Evolutionary conservation across 2,329 filamentous ascomycete species (phyloP).

Genomic region (Hypoxylon sp.): DNA sequence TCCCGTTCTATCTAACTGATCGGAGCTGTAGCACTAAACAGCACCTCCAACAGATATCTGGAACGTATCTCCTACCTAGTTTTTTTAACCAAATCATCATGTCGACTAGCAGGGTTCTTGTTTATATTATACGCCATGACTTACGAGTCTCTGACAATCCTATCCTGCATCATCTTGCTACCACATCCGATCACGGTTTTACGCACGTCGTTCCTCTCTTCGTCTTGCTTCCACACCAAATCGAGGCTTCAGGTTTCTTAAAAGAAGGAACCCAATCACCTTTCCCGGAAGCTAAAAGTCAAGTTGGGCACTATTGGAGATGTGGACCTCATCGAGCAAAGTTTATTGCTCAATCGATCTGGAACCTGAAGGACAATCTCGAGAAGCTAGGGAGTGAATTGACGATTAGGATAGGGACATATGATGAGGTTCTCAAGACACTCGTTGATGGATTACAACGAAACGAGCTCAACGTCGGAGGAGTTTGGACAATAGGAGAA

Average conservation of each 20-base stretch:
- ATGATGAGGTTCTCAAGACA: slow-evolving; percentile 71
- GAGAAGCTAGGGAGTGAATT: slow-evolving; percentile 73
- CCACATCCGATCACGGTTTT: slow-evolving; percentile 65
- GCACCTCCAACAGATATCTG: slow-evolving; percentile 16
- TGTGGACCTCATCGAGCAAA: slow-evolving; percentile 80
- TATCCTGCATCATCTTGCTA: slow-evolving; percentile 73
- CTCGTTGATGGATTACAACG: slow-evolving; percentile 67
- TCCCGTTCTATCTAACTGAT: slow-evolving; percentile 11
- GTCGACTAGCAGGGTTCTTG: slow-evolving; percentile 66
- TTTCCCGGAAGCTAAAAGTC: slow-evolving; percentile 77
- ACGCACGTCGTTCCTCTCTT: slow-evolving; percentile 82
- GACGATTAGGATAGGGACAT: slow-evolving; percentile 73
- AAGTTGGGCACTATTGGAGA: slow-evolving; percentile 78
- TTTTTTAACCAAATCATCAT: slow-evolving; percentile 45
- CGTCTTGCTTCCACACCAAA: slow-evolving; percentile 77
- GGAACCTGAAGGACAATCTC: slow-evolving; percentile 77
- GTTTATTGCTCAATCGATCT: slow-evolving; percentile 80
- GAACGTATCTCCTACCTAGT: slow-evolving; percentile 10
- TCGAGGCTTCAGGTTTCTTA: slow-evolving; percentile 84
- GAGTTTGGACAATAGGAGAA: slow-evolving; percentile 82
- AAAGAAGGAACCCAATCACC: slow-evolving; percentile 68
- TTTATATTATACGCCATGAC: slow-evolving; percentile 82
- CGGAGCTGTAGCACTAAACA: slow-evolving; percentile 19
- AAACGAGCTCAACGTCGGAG: slow-evolving; percentile 66
- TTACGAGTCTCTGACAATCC: slow-evolving; percentile 82